A percentile compares a stretch with the other conserved stretches of the same genome.
phyloP scores from a whole-genome alignment of 495 filamentous ascomycete species.

The Penicillium arizonense region DNA sequence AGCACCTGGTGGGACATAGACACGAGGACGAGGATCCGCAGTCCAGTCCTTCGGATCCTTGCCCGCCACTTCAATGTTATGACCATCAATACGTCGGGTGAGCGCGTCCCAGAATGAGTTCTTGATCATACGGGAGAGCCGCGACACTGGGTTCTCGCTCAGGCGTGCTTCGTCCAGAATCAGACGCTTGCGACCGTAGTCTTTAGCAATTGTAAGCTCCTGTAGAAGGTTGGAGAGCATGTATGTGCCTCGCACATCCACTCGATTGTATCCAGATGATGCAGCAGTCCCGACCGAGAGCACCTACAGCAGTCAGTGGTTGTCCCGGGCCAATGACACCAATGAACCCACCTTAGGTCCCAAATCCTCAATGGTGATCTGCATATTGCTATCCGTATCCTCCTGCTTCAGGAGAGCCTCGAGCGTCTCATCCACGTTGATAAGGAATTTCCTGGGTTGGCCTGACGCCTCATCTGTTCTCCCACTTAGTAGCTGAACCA shows the following conservation, averaged over 20 bases:
- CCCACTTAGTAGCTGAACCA: slow-evolving; percentile 9
- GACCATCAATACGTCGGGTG: slow-evolving; percentile 83
- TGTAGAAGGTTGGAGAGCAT: slow-evolving; percentile 94
- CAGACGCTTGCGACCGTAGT: slow-evolving; percentile 78
- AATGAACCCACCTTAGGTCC: slow-evolving; percentile 75
- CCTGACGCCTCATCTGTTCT: slow-evolving; percentile 48
- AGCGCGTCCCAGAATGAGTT: slow-evolving; percentile 87
- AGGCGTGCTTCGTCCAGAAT: slow-evolving; percentile 83
- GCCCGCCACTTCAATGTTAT: slow-evolving; percentile 81
- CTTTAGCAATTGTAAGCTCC: slow-evolving; percentile 85
- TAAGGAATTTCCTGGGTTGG: slow-evolving; percentile 65
- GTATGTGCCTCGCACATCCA: slow-evolving; percentile 90
- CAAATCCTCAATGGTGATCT: slow-evolving; percentile 94
- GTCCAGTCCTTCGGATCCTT: slow-evolving; percentile 92
- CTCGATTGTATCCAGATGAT: slow-evolving; percentile 78
- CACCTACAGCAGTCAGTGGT: slow-evolving; percentile 43
- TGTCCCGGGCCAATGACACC: not conserved
- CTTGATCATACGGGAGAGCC: slow-evolving; percentile 80
- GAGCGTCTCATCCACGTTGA: slow-evolving; percentile 75
- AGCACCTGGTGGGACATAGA: slow-evolving; percentile 83
- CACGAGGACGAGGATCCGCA: slow-evolving; percentile 78
- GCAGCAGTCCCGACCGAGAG: slow-evolving; percentile 80
- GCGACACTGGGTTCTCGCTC: slow-evolving; percentile 88
- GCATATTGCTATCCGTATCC: slow-evolving; percentile 86
- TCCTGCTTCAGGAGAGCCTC: slow-evolving; percentile 71